Conservation (phyloP, 208 protist genomes). For the Porcisia deanei region DNA sequence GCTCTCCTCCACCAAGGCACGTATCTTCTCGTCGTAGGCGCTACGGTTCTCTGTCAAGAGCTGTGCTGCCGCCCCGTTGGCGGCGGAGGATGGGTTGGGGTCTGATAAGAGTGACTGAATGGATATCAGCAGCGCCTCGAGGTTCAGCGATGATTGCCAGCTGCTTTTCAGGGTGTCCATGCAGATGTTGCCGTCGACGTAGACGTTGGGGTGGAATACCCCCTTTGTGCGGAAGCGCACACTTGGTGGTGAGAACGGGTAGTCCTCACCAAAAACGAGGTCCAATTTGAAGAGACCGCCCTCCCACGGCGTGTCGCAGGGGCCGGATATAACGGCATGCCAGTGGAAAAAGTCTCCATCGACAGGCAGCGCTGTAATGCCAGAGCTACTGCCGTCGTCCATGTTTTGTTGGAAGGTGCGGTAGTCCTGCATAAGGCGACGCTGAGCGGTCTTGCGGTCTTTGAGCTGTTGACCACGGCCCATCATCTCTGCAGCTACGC, state of each 20-base stretch:
- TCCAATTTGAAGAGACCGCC: slow-evolving; percentile 88
- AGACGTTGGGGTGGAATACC: slow-evolving; percentile 99
- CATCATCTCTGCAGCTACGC: slow-evolving; percentile 28
- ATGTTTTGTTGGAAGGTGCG: slow-evolving; percentile 44
- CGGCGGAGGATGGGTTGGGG: slow-evolving; percentile 99
- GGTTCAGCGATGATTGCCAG: slow-evolving; percentile 99
- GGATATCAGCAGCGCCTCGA: slow-evolving; percentile 98
- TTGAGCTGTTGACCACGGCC: slow-evolving; percentile 30
- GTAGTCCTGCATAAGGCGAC: slow-evolving; percentile 80
- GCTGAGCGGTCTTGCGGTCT: slow-evolving; percentile 47
- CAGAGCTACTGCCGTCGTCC: slow-evolving; percentile 32
- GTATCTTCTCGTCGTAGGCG: slow-evolving; percentile 93
- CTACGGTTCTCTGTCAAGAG: slow-evolving; percentile 96
- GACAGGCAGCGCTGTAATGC: slow-evolving; percentile 66
- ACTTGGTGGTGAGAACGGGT: slow-evolving; percentile 95
- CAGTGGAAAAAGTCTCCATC: slow-evolving; percentile 85
- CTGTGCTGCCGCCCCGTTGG: slow-evolving; percentile 98
- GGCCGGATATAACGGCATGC: slow-evolving; percentile 84
- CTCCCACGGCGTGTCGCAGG: slow-evolving; percentile 83
- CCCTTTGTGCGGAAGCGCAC: slow-evolving; percentile 97
- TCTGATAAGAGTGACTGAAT: slow-evolving; percentile 99
- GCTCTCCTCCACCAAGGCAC: slow-evolving; percentile 62
- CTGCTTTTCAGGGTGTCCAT: slow-evolving; percentile 99
- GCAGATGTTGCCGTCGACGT: slow-evolving; percentile 98
- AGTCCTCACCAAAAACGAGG: slow-evolving; percentile 77